Conservation (phyloP, 2,329 filamentous ascomycete genomes). For the Apiospora sp. region DNA sequence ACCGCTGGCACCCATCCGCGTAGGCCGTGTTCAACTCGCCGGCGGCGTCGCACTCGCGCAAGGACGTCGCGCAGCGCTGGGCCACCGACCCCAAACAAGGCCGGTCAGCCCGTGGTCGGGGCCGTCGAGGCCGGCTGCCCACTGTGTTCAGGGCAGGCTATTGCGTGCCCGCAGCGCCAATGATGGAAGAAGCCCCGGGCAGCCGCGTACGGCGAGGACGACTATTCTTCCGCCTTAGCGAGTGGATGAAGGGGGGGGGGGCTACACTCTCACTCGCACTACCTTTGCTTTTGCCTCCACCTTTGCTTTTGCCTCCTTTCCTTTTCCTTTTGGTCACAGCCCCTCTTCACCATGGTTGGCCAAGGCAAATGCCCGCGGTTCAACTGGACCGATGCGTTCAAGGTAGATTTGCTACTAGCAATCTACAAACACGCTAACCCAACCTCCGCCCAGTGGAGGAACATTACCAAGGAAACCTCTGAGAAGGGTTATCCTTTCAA, state of each 20-base stretch:
- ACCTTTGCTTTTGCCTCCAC: no score
- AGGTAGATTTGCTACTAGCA: constrained; percentile 48
- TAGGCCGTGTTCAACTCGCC: background rate
- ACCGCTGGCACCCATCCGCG: constrained; percentile 31
- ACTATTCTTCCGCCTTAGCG: no score
- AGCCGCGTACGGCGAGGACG: no score
- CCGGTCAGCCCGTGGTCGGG: constrained; percentile 28
- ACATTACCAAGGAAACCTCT: constrained; percentile 43
- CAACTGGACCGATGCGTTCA: constrained; percentile 42
- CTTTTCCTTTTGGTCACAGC: no score
- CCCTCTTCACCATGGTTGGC: no score
- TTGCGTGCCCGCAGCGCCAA: no score
- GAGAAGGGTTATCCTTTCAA: constrained; percentile 49
- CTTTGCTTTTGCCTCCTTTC: no score
- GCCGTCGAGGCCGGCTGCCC: constrained; percentile 42
- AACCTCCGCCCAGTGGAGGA: constrained; percentile 42
- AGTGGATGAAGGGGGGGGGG: no score
- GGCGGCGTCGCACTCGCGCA: background rate
- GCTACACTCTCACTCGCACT: no score
- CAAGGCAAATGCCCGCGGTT: constrained; percentile 27
- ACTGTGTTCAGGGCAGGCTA: constrained; percentile 70
- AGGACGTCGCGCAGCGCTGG: background rate
- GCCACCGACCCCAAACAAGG: background rate
- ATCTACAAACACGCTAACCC: constrained; percentile 48
- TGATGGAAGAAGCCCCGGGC: no score